These are phyloP conservation scores for Tricholoma sp. DNA, from an alignment of 768 basidiomycete species.

Conservation along the genomic window DNA sequence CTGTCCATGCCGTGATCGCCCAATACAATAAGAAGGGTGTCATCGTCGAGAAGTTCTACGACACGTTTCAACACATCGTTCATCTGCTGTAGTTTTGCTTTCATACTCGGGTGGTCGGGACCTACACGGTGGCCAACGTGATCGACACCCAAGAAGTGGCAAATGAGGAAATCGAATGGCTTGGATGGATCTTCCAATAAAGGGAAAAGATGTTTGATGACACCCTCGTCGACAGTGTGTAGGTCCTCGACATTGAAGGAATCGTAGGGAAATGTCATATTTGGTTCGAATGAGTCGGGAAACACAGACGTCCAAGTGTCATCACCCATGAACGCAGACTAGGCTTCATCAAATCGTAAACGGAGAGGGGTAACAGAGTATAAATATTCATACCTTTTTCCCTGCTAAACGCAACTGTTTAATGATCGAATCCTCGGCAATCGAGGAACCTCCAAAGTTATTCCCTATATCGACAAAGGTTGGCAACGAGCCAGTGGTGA, in stretches of 20 bases:
- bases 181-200: constrained; percentile 49
- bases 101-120: constrained; percentile 84
- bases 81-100: constrained; percentile 83
- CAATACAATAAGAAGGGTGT: constrained; percentile 85
- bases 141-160: constrained; percentile 93
- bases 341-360: constrained; percentile 19
- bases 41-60: constrained; percentile 71
- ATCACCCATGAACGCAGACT: constrained; percentile 91
- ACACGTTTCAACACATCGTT: constrained; percentile 69
- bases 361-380: not conserved
- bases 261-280: constrained; percentile 82
- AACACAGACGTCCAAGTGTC: constrained; percentile 96
- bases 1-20: constrained; percentile 98
- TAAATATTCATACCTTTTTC: constrained; percentile 45
- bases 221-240: constrained; percentile 91
- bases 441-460: constrained; percentile 85
- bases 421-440: constrained; percentile 85
- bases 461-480: constrained; percentile 94
- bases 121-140: constrained; percentile 95
- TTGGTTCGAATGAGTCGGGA: constrained; percentile 63
- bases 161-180: constrained; percentile 84
- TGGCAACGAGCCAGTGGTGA: constrained; percentile 92
- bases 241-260: constrained; percentile 99
- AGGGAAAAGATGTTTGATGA: constrained; percentile 78
- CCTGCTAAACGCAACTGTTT: constrained; percentile 59